Evolutionary conservation across 768 basidiomycete species (phyloP), one percentile per base, ranked within the genome.

Genomic region (Suillus subluteus): DNA sequence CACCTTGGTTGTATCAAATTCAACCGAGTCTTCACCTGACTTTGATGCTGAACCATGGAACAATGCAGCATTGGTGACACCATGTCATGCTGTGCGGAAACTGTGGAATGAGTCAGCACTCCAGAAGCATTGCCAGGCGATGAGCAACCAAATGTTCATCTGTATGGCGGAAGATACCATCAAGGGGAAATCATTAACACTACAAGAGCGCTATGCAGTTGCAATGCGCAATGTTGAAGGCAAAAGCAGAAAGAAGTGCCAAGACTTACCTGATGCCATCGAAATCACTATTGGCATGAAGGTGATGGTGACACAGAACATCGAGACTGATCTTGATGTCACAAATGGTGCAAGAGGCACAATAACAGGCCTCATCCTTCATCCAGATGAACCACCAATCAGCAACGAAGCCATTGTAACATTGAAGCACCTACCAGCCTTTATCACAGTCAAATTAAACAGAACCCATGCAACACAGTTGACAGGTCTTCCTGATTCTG

Each of bases 281-380:
- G 67, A 73, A 44, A 12, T 78, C 2, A 70, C 75, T 1, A 54
- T 79, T 18, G 82, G 81, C 0, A 81, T 81, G 79, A 77, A 54
- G 30, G 63, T 64, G 3, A 64, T 64, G 63, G 63, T 55, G 6
- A 64, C 7, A 0, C 38, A 50, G 35, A 64, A 64, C 13, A 23
- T 67, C 37, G 2, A 66, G 26, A 81, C 81, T 63, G 73, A 8
- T 13, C 40, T 13, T 4, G 40, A 40, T 40, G 6, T 40, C 12
- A 40, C 40, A 0, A 40, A 40, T 40, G 40, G 40, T 15, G 13
- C 13, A 15, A 13, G 5, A 40, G n/a, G n/a, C n/a, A n/a, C n/a
- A n/a, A n/a, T n/a, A n/a, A n/a, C n/a, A n/a, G n/a, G n/a, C n/a
- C n/a, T n/a, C n/a, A n/a, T n/a, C n/a, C n/a, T n/a, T n/a, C n/a